Evolutionary conservation across 1,284 basidiomycete species (phyloP), one percentile per base, ranked within the genome.

Genomic region (Porogramme epimiltina): DNA sequence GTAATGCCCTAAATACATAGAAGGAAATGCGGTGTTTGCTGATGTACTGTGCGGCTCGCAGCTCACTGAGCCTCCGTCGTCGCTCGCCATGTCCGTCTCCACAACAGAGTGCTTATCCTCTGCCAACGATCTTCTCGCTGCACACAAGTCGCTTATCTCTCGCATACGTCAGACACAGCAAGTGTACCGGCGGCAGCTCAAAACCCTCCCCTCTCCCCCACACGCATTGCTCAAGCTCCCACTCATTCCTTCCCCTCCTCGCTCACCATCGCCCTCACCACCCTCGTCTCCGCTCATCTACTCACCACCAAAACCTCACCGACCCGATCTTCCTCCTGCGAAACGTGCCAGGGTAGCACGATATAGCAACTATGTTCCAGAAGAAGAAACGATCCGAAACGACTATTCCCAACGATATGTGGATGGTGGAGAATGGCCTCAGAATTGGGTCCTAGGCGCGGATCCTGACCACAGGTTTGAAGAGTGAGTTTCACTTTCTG

Each of bases 311-410:
- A 73, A 69, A 50, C 68, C 69, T 0, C 60, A 69, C 16, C 74
- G 85, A 42, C 64, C 72, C 16, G 88, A 91, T 59, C 69, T 91
- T 2, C 79, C 84, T 1, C 83, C 82, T 16, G 78, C 82, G 4
- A 92, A 92, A 65, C 81, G 82, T 6, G 87, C 88, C 0, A 78
- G 89, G 8, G 71, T 81, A 9, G 75, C 78, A 19, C 76, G 85
- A 38, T 92, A 91, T 60, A 62, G 64, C 38, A 93, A 93, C 64
- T 95, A 94, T 61, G 79, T 93, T 11, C 85, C 91, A 1, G 89
- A 93, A 59, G 96, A 98, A 67, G 93, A 98, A 67, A 96, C 93
- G 0, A 89, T 99, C 42, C 80, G 95, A 47, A 98, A 97, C 67
- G 95, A 98, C 73, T 96, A 97, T 66, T 92, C 90, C 1, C 87